phyloP scores from a whole-genome alignment of 768 basidiomycete species.

The Daedaleopsis sinensis region DNA sequence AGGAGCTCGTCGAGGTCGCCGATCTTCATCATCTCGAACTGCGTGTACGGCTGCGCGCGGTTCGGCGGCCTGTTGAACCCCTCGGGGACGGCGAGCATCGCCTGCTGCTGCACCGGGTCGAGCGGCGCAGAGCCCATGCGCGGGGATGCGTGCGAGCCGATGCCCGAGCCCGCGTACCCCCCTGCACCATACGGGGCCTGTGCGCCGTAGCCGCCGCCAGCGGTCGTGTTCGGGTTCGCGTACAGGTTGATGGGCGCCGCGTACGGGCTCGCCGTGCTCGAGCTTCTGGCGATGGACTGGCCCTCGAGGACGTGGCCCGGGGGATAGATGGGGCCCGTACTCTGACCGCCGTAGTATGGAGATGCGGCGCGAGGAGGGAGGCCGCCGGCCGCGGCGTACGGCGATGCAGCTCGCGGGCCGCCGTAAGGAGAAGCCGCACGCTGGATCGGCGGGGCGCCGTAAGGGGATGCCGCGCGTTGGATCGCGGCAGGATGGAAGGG shows the following conservation, averaged over 20 bases:
- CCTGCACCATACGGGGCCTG: constrained; percentile 12
- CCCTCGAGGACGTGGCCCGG: constrained; percentile 45
- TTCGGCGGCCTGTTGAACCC: constrained; percentile 77
- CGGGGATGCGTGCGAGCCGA: constrained; percentile 17
- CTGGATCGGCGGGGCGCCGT: constrained; percentile 16
- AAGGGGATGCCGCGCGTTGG: constrained; percentile 24
- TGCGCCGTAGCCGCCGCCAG: constrained; percentile 16
- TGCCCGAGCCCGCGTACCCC: constrained; percentile 11
- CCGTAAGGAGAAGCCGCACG: constrained; percentile 28
- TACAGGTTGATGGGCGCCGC: constrained; percentile 25
- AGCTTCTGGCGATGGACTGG: constrained; percentile 50
- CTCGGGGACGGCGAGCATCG: constrained; percentile 54
- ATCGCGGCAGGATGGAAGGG: constrained; percentile 11
- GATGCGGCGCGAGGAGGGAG: constrained; percentile 25
- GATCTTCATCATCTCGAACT: constrained; percentile 72
- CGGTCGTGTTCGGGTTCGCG: constrained; percentile 6
- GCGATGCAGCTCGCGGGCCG: constrained; percentile 36
- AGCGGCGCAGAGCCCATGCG: constrained; percentile 13
- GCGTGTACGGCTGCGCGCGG: constrained; percentile 63
- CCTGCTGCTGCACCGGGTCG: constrained; percentile 19
- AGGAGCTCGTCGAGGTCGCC: constrained; percentile 79
- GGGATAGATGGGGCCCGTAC: constrained; percentile 47
- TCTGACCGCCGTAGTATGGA: constrained; percentile 28
- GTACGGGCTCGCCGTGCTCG: constrained; percentile 55
- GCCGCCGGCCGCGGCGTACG: constrained; percentile 32